Evolutionary conservation across 441 rosid genomes (phyloP), one percentile per base, ranked within the genome.

Genomic region (Populus hybrid): DNA sequence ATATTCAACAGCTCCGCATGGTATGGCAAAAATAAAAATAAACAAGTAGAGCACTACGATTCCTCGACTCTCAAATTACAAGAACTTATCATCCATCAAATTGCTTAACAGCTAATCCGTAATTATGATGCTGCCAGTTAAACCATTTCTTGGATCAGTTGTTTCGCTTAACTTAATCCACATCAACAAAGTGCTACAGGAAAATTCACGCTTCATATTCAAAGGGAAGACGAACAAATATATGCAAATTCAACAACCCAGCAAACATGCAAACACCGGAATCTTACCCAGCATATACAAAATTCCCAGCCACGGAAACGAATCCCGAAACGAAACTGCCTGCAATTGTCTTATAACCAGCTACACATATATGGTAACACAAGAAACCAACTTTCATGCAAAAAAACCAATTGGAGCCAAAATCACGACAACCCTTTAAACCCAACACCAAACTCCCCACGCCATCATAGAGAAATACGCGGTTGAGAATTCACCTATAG

Each of bases 301-400:
- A 53, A 32, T 26, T 20, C 32, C 28, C 59, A 34, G 12, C 63
- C 23, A 24, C 64, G 38, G 20, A 75, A 75, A 40, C 10, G 24
- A 69, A 76, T 20, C 61, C 61, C 61, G 61, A 53, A 16, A 53
- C n/a, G 21, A 53, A 53, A 6, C 21, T 53, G 61, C 61, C 61
- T 53, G 61, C 61, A 53, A 53, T 53, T 53, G n/a, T 18, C 61
- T 53, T 53, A 18, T 18, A 16, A 53, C 61, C n/a, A 16, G 69
- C 69, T 11, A 24, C 34, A 11, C 6, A 66, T 30, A 10, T 10
- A 28, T 20, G 18, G 71, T 20, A 75, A 68, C 34, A 59, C 28
- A 36, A 34, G 68, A 38, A 63, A 63, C 24, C n/a, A 53, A 57
- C 74, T 69, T 35, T 74, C 73, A 73, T 59, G 78, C 81, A 69